These are phyloP conservation scores for Coemansia sp. DNA, from an alignment of 192 early-diverging fungal genomes.

Conservation along the genomic window DNA sequence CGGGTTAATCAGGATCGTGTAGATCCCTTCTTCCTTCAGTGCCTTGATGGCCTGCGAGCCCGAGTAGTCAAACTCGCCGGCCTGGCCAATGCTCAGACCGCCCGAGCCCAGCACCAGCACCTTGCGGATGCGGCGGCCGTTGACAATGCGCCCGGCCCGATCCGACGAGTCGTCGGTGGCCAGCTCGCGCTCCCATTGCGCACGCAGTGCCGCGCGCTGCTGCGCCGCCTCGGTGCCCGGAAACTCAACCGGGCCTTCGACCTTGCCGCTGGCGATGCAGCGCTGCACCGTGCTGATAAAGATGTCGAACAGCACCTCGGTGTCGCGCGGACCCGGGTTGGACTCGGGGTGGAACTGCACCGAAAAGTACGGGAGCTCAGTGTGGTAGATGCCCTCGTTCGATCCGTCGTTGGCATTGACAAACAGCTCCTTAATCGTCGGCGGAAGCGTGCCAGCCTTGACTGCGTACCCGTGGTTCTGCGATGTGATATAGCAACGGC, in stretches of 20 bases:
- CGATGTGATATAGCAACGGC: conserved; percentile 97
- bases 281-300: conserved; percentile 78
- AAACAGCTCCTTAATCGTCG: conserved; percentile 74
- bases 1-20: conserved; percentile 97
- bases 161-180: conserved; percentile 28
- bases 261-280: conserved; percentile 61
- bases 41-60: conserved; percentile 98
- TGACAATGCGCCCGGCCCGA: conserved; percentile 49
- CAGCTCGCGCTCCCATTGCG: conserved; percentile 45
- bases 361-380: conserved; percentile 85
- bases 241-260: conserved; percentile 69
- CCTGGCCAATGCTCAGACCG: conserved; percentile 96
- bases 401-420: conserved; percentile 98
- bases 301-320: conserved; percentile 94
- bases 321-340: conserved; percentile 92
- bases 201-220: conserved; percentile 29
- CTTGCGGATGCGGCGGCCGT: conserved; percentile 73
- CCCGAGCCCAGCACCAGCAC: conserved; percentile 96
- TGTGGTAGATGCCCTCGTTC: conserved; percentile 97
- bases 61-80: conserved; percentile 99
- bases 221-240: conserved; percentile 54
- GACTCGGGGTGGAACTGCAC: conserved; percentile 99
- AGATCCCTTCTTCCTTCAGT: conserved; percentile 92
- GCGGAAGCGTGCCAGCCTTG: conserved; percentile 69
- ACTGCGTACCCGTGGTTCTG: conserved; percentile 99